These are phyloP conservation scores for Lipomyces starkeyi DNA, from an alignment of 805 yeast species.

Conservation along the genomic window DNA sequence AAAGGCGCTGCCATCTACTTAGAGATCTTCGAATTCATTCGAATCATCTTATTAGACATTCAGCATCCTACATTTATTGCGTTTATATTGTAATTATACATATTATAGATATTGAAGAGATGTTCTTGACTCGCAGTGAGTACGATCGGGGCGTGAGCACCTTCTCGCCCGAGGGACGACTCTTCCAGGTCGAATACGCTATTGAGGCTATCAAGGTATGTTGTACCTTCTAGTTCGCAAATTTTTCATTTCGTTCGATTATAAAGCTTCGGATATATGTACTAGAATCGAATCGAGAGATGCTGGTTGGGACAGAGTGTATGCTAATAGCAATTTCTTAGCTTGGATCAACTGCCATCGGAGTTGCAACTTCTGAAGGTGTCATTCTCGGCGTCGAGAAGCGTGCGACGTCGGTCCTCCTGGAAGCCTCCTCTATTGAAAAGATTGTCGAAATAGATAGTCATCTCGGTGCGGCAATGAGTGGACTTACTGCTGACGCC, in stretches of 20 bases:
- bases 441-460: constrained; percentile 92
- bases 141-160: constrained; percentile 99
- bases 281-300: constrained; percentile 3
- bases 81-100: not conserved
- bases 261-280: not conserved
- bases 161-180: constrained; percentile 97
- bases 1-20: not conserved
- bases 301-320: constrained; percentile 1
- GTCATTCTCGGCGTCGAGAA: constrained; percentile 96
- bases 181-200: constrained; percentile 97
- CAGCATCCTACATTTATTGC: not conserved
- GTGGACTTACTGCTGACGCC: constrained; percentile 98
- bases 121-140: constrained; percentile 99
- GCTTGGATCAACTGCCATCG: constrained; percentile 97
- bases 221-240: not conserved
- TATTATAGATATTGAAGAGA: constrained; percentile 43
- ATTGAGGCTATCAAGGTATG: constrained; percentile 88
- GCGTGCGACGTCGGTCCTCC: constrained; percentile 88
- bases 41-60: not conserved
- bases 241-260: not conserved
- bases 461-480: constrained; percentile 98
- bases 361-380: constrained; percentile 93
- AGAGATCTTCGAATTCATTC: not conserved
- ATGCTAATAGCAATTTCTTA: constrained; percentile 24
- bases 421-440: constrained; percentile 93